phyloP scores from a whole-genome alignment of 2,329 filamentous ascomycete species.

The Phyllosticta citriasiana region DNA sequence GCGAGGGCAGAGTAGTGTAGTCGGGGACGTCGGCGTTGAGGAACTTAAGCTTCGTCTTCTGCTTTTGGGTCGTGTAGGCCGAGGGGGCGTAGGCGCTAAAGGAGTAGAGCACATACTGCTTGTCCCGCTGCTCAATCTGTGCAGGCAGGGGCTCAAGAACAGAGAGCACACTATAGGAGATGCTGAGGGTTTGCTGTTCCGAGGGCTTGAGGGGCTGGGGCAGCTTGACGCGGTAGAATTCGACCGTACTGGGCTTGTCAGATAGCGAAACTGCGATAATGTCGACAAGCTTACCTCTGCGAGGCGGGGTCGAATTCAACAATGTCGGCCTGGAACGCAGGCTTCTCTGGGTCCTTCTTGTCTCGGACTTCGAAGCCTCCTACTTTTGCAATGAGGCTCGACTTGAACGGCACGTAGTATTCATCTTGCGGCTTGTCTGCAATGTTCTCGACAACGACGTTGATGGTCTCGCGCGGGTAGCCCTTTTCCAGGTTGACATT shows the following conservation, averaged over 20 bases:
- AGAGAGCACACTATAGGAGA: slow-evolving; percentile 73
- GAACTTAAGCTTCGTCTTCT: slow-evolving; percentile 96
- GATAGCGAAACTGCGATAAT: neutral
- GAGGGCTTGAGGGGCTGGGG: slow-evolving; percentile 65
- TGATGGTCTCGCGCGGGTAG: slow-evolving; percentile 81
- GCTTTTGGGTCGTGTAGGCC: slow-evolving; percentile 76
- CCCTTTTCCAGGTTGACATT: slow-evolving; percentile 88
- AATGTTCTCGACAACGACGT: slow-evolving; percentile 87
- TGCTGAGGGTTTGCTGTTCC: slow-evolving; percentile 73
- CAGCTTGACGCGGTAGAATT: slow-evolving; percentile 79
- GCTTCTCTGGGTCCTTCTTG: slow-evolving; percentile 65
- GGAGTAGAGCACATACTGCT: slow-evolving; percentile 76
- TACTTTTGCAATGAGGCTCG: slow-evolving; percentile 62
- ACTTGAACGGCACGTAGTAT: slow-evolving; percentile 84
- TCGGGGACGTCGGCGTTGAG: slow-evolving; percentile 69
- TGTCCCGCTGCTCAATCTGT: slow-evolving; percentile 70
- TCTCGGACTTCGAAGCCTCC: slow-evolving; percentile 88
- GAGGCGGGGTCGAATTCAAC: slow-evolving; percentile 45
- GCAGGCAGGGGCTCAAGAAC: slow-evolving; percentile 73
- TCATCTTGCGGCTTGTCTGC: slow-evolving; percentile 69
- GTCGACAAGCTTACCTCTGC: slow-evolving; percentile 36
- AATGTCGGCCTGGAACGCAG: slow-evolving; percentile 58
- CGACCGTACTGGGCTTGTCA: slow-evolving; percentile 29
- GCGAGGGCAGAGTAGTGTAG: slow-evolving; percentile 61
- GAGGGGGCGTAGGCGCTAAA: slow-evolving; percentile 81